Percentiles rank a stretch among this genome's conserved stretches.
Evolutionary conservation across 306 rosid genomes (phyloP).

Genomic region (Vigna hirtella): DNA sequence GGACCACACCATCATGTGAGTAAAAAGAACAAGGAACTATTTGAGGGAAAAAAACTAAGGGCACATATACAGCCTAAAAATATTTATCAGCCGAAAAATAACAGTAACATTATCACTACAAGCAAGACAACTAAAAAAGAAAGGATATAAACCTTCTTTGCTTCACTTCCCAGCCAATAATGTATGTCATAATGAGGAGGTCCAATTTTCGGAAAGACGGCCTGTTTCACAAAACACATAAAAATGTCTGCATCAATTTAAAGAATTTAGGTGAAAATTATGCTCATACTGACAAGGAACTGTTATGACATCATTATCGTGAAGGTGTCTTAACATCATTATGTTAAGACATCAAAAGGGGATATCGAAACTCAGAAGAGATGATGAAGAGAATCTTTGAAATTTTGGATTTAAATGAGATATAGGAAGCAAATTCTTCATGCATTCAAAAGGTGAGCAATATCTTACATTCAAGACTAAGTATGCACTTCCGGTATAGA

Average conservation of each 20-base stretch:
- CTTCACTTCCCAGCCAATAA: conserved; percentile 83
- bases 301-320: conserved; percentile 33
- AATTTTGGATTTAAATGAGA: conserved; percentile 12
- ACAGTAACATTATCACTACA: conserved; percentile 20
- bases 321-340: background rate
- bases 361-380: conserved; percentile 16
- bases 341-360: background rate
- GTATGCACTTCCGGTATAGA: conserved; percentile 89
- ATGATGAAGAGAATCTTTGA: conserved; percentile 23
- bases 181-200: conserved; percentile 83
- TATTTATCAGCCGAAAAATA: background rate
- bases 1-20: conserved; percentile 25
- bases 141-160: conserved; percentile 61
- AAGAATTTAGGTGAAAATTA: conserved; percentile 25
- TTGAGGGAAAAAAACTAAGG: background rate
- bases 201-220: conserved; percentile 66
- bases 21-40: conserved; percentile 1
- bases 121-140: conserved; percentile 26
- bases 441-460: conserved; percentile 33
- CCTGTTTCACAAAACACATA: conserved; percentile 65
- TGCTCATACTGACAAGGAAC: conserved; percentile 26
- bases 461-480: conserved; percentile 80
- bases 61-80: conserved; percentile 13
- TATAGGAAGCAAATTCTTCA: conserved; percentile 8
- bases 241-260: conserved; percentile 39